These are phyloP conservation scores for Cornus florida DNA, from an alignment of 148 eudicot species.

Conservation along the genomic window DNA sequence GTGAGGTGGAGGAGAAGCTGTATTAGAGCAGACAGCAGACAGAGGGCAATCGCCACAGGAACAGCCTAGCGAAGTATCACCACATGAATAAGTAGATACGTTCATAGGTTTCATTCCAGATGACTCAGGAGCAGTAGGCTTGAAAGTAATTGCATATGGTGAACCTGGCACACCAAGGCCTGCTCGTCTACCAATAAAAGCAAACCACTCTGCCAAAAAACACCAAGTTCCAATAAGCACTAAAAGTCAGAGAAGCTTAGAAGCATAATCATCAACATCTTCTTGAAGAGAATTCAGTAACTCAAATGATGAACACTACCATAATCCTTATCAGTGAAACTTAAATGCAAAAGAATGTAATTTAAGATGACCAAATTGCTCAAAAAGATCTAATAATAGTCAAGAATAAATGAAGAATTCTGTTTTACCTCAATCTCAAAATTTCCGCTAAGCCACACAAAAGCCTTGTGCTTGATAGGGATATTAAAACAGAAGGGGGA, in stretches of 20 bases:
- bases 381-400: neutral
- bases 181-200: constrained; percentile 79
- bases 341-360: neutral
- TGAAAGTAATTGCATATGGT: constrained; percentile 85
- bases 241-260: neutral
- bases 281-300: neutral
- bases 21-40: constrained; percentile 66
- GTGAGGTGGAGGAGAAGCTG: constrained; percentile 56
- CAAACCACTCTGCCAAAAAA: constrained; percentile 71
- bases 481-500: neutral
- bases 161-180: constrained; percentile 74
- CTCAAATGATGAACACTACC: neutral
- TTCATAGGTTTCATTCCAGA: constrained; percentile 96
- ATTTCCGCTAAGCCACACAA: neutral
- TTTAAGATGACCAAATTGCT: neutral
- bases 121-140: constrained; percentile 57
- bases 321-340: neutral
- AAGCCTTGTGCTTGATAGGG: neutral
- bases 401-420: neutral
- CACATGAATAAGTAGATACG: constrained; percentile 81
- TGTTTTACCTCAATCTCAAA: neutral
- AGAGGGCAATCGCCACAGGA: constrained; percentile 98
- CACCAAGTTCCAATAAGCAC: neutral
- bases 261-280: neutral
- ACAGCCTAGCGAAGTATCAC: constrained; percentile 92